Percentiles rank a stretch among this genome's conserved stretches.
Evolutionary conservation across 352 stramenopile species (phyloP).

Genomic region (Plasmopara muralis): DNA sequence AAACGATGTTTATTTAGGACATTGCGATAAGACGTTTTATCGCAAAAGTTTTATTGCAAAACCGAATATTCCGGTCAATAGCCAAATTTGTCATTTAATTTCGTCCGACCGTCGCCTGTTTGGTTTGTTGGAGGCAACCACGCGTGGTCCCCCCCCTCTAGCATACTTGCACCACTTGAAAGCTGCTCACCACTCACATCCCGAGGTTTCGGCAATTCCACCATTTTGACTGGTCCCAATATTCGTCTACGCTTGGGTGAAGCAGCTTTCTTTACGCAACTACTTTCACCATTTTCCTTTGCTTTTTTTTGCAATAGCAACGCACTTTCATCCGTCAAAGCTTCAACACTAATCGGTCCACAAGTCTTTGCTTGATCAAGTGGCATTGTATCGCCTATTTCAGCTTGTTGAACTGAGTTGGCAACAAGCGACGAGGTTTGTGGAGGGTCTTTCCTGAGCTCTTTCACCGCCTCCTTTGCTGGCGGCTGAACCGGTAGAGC

Average conservation of each 20-base stretch:
- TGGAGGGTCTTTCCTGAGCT: conserved; percentile 1
- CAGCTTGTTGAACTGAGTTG: too few relatives aligned
- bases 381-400: too few relatives aligned
- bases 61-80: conserved; percentile 28
- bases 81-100: conserved; percentile 82
- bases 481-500: conserved; percentile 18
- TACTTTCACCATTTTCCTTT: neutral
- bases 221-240: too few relatives aligned
- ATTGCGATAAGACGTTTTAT: too few relatives aligned
- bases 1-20: too few relatives aligned
- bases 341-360: too few relatives aligned
- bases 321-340: too few relatives aligned
- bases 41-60: too few relatives aligned
- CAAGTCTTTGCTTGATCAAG: too few relatives aligned
- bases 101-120: conserved; percentile 74
- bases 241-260: neutral
- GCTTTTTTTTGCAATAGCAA: neutral
- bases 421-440: neutral
- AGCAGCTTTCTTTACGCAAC: conserved; percentile 1
- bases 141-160: conserved; percentile 63
- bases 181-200: too few relatives aligned
- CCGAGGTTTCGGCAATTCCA: conserved; percentile 23
- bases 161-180: too few relatives aligned
- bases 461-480: conserved; percentile 2
- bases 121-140: conserved; percentile 79